A percentile compares a stretch with the other conserved stretches of the same genome.
These are phyloP conservation scores for Saccharata proteae DNA, from an alignment of 2,329 filamentous ascomycete genomes.

Conservation along the genomic window DNA sequence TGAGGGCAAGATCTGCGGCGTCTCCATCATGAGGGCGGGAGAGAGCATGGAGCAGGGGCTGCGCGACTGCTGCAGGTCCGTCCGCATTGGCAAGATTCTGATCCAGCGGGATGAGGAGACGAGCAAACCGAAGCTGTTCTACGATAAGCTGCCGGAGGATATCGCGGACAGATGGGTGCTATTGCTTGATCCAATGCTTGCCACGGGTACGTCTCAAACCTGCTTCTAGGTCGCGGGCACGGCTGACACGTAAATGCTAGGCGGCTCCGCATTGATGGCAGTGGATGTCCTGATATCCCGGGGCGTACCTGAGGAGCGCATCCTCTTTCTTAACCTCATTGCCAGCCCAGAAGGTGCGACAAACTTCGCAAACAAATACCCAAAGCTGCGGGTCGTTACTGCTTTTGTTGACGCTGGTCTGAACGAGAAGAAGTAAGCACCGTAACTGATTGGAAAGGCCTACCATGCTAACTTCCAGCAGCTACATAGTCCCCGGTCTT, in stretches of 20 bases:
- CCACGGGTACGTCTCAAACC: constrained; percentile 56
- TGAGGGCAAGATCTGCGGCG: constrained; percentile 95
- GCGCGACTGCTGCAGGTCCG: constrained; percentile 92
- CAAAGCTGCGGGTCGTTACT: constrained; percentile 81
- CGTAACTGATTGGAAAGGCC: constrained; percentile 13
- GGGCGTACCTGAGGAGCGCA: constrained; percentile 88
- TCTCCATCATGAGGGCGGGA: constrained; percentile 95
- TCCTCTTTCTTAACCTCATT: constrained; percentile 92
- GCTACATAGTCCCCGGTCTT: constrained; percentile 87
- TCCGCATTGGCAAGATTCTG: constrained; percentile 94
- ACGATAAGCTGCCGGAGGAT: constrained; percentile 92
- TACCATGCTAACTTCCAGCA: constrained; percentile 32
- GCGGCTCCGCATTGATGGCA: constrained; percentile 92
- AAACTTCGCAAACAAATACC: constrained; percentile 81
- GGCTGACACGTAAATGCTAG: constrained; percentile 30
- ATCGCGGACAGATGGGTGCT: constrained; percentile 89
- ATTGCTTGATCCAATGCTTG: constrained; percentile 96
- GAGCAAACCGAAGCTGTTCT: constrained; percentile 81
- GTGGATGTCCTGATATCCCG: constrained; percentile 83
- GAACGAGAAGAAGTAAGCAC: constrained; percentile 94
- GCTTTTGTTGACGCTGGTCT: constrained; percentile 95
- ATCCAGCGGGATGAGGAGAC: constrained; percentile 98
- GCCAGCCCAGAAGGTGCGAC: constrained; percentile 89
- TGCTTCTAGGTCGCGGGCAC: neutral
- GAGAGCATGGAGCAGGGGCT: constrained; percentile 98